Base-by-base conservation (phyloP, 2,329 filamentous ascomycete species). In the Macroventuria anomochaeta region DNA sequence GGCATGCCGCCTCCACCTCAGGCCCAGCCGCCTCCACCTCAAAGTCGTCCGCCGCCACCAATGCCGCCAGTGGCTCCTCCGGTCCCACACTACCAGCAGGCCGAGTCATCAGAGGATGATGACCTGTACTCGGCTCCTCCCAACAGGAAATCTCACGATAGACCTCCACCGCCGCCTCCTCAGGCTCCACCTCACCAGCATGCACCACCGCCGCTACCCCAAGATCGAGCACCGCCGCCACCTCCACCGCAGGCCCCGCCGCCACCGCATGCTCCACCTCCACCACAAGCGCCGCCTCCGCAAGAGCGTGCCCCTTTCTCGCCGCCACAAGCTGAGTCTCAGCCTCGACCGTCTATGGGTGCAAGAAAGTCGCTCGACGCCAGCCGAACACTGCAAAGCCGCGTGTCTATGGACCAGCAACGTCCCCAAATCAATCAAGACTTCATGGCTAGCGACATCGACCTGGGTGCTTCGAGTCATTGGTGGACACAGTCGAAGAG, bases 401-500 rank as follows among this genome's bases (percentile, higher is more conserved):
- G 86, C 48, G 77, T 82, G 53, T 96, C 92, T 3, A 85, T 90
- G 75, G 95, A 99, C 62, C 79, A 89, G 50, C 76, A 83, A 32
- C 85, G 93, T 39, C 88, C 90, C 1, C 88, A 88, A 5, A 11
- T 46, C 7, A 83, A 87, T 54, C 86, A 88, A 37, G 90, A 91
- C 1, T 96, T 87, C 69, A 93, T 97, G 58, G 95, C 95, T 33
- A 88, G 87, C 50, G 93, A 97, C 55, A 77, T 97, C 50, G 93
- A 97, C 67, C 80, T 97, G 31, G 87, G 85, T 11, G 80, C 84
- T 37, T 82, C 83, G 42, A 89, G 86, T 15, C 84, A 88, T 43
- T 99, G 95, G 95, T 99, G 93, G 93, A 85, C 88, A 31, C 87
- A 93, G 67, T 81, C 88, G 10, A 90, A 90, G 58, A 85, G 85